Evolutionary conservation across 148 eudicot genomes (phyloP).

Genomic region (Fagopyrum tataricum): DNA sequence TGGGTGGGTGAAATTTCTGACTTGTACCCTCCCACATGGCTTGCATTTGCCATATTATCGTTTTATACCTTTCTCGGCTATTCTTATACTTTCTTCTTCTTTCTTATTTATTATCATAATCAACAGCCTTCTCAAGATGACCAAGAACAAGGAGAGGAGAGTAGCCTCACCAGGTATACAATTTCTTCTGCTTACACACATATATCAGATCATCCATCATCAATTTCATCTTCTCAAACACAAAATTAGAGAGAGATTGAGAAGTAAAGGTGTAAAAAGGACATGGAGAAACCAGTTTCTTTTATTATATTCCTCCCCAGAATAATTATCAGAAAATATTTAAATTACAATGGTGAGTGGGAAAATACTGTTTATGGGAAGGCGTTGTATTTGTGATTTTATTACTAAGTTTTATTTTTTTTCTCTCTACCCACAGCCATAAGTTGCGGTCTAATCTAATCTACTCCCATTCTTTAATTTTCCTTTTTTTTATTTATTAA

Average conservation of each 20-base stretch:
- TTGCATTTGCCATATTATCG: background rate
- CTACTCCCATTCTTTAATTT: background rate
- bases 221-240: background rate
- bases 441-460: conserved; percentile 6
- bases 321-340: conserved; percentile 1
- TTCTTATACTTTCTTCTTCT: background rate
- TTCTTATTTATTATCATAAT: background rate
- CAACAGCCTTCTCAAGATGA: background rate
- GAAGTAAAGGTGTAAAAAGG: conserved; percentile 10
- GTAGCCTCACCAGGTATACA: background rate
- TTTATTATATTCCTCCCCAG: background rate
- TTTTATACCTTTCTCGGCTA: background rate
- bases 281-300: background rate
- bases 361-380: conserved; percentile 21
- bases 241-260: background rate
- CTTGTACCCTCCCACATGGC: background rate
- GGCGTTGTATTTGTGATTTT: background rate
- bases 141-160: background rate
- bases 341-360: conserved; percentile 15
- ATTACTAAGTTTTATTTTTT: conserved; percentile 14
- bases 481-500: background rate
- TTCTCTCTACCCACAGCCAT: conserved; percentile 1
- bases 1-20: background rate
- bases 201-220: background rate
- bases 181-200: background rate